Base-by-base conservation (phyloP, 2,329 filamentous ascomycete genomes). In the Clarireedia monteithiana region DNA sequence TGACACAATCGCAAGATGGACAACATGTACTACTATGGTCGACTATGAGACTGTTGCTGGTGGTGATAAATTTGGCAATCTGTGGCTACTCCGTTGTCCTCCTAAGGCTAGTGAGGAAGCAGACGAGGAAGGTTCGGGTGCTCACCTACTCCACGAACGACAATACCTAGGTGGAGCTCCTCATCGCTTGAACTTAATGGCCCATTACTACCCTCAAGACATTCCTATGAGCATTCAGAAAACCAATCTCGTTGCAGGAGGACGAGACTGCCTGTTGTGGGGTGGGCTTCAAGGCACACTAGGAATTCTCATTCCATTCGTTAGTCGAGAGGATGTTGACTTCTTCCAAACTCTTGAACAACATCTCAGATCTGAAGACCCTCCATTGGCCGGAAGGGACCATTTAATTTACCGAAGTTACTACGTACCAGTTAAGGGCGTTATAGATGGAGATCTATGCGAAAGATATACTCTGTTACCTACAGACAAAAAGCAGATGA, bases 1-100 rank as follows among this genome's bases (percentile, higher is more conserved):
- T 68, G 94, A 99, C 69, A 87, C 85, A 6, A 81, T 96, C 59
- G 80, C 91, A 50, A 84, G 94, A 34, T 97, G 91, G 89, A 95
- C 90, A 1, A 95, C 90, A 0, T 88, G 88, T 63, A 87, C 88
- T 0, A 82, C 91, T 2, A 96, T 99, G 90, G 85, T 97, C 2
- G 94, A 99, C 72, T 99, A 99, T 71, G 94, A 99, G 70, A 95
- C 94, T 1, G 84, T 89, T 24, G 91, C 91, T 2, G 94, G 92
- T 38, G 92, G 92, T 38, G 94, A 99, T 75, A 97, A 96, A 69
- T 99, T 99, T 63, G 95, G 94, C 59, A 99, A 99, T 66, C 73
- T 99, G 15, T 99, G 91, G 85, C 82, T 99, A 46, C 79, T 99
- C 30, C 87, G 94, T 48, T 94, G 89, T 66, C 91, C 92, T 0